These are phyloP conservation scores for Acmispon strigosus DNA, from an alignment of 306 rosid species.

Conservation along the genomic window DNA sequence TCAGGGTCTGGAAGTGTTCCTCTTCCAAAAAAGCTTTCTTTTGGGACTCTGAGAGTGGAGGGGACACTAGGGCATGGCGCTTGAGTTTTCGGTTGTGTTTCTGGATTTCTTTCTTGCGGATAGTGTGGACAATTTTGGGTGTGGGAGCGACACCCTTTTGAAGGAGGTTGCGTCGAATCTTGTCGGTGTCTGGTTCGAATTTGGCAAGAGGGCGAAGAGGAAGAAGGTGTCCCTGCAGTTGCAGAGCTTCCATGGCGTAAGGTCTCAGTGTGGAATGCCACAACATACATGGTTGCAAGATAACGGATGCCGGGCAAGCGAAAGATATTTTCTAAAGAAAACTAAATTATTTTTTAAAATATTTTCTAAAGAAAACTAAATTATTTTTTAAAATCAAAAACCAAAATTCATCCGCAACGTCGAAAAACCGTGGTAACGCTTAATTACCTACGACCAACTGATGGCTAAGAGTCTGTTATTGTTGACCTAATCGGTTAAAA, in stretches of 20 bases:
- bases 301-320: background rate
- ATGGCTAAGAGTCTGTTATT: too few species aligned
- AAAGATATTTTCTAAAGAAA: too few species aligned
- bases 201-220: conserved; percentile 23
- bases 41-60: conserved; percentile 40
- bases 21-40: conserved; percentile 42
- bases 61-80: conserved; percentile 15
- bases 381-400: too few species aligned
- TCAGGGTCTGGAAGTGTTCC: conserved; percentile 41
- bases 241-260: conserved; percentile 56
- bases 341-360: too few species aligned
- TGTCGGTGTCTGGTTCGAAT: conserved; percentile 60
- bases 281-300: background rate
- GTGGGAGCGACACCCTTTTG: conserved; percentile 53
- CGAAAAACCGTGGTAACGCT: too few species aligned
- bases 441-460: too few species aligned
- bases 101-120: conserved; percentile 79
- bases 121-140: conserved; percentile 70
- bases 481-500: too few species aligned
- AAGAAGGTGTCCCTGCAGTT: conserved; percentile 16
- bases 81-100: conserved; percentile 64
- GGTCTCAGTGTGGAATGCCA: background rate
- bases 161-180: conserved; percentile 48
- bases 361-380: too few species aligned
- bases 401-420: too few species aligned